Evolutionary conservation across 345 rosid species (phyloP), one percentile per base, ranked within the genome.

Genomic region (Pistacia vera): DNA sequence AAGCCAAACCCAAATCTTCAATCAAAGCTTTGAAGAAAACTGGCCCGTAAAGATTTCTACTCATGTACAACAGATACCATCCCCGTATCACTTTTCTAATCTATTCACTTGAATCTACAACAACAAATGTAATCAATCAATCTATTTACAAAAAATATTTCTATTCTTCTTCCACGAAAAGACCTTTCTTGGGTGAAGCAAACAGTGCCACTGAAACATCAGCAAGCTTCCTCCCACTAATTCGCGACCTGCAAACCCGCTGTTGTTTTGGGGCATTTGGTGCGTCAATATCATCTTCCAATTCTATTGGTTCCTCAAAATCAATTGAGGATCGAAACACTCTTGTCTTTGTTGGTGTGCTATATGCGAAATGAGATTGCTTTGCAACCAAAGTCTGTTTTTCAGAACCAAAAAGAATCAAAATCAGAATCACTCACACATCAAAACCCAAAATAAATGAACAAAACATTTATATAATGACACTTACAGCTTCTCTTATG

Each of bases 401-500:
- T 35, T 33, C 58, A 20, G 22, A 33, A 78, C 44, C n/a, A 16
- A 22, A 62, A 52, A 41, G 1, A 57, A 78, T 33, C 41, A 71
- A 18, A 22, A 6, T 11, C 30, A 54, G 72, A 66, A 16, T 1
- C 44, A 73, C 18, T 51, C 33, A 76, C 57, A 8, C 12, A 51
- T 20, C 4, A 14, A 41, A 2, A 64, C 10, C 22, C 57, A 48
- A n/a, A 56, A 25, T 11, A 18, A 69, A 16, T 2, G 4, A 44
- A 4, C 12, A 13, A 3, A 13, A 16, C 18, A 54, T 54, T 54
- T 16, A 13, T 13, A 16, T 14, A 1, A 16, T 22, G 44, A 49
- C 52, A 84, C 95, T 89, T 74, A 93, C 98, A 75, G 94, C 94
- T 82, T 93, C 94, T 79, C 82, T 83, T 54, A 95, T 83, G 16